A percentile compares a stretch with the other conserved stretches of the same genome.
Conservation (phyloP, 208 protist genomes). For the Leishmania gerbilli region DNA sequence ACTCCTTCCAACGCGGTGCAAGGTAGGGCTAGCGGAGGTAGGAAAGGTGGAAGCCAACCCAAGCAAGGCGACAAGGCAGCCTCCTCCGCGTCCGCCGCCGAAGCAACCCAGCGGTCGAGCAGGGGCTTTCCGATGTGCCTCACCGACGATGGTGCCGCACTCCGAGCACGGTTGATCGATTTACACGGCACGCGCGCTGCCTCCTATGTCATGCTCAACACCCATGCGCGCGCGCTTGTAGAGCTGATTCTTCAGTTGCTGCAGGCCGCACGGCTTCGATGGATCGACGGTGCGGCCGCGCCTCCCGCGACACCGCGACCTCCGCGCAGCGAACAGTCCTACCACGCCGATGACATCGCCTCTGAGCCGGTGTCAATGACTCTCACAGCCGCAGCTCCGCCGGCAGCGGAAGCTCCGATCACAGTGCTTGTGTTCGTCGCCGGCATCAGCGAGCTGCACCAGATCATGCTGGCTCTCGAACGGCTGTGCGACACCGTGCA, state of each 20-base stretch:
- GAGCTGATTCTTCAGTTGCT: slow-evolving; percentile 56
- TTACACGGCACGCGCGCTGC: slow-evolving; percentile 15
- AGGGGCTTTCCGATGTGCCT: slow-evolving; percentile 23
- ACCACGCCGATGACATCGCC: not conserved
- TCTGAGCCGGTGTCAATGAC: not conserved
- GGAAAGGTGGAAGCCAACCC: not conserved
- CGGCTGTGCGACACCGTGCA: slow-evolving; percentile 33
- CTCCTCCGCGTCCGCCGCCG: not conserved
- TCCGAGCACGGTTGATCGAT: slow-evolving; percentile 31
- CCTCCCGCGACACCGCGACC: not conserved
- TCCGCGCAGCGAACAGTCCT: not conserved
- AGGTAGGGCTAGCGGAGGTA: not conserved
- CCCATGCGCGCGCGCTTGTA: slow-evolving; percentile 37
- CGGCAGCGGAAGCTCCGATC: slow-evolving; percentile 28
- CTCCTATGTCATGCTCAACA: slow-evolving; percentile 23
- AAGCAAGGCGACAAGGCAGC: not conserved
- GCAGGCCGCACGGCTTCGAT: slow-evolving; percentile 43
- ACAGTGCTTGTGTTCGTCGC: slow-evolving; percentile 76
- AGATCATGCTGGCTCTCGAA: slow-evolving; percentile 61
- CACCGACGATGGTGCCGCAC: slow-evolving; percentile 25
- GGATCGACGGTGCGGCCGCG: slow-evolving; percentile 10
- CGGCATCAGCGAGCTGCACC: slow-evolving; percentile 71
- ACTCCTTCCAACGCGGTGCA: not conserved
- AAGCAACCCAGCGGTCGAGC: not conserved
- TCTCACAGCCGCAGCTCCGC: not conserved